Evolutionary conservation across 108 stramenopile species (phyloP).

Genomic region (Aureococcus anophagefferens): DNA sequence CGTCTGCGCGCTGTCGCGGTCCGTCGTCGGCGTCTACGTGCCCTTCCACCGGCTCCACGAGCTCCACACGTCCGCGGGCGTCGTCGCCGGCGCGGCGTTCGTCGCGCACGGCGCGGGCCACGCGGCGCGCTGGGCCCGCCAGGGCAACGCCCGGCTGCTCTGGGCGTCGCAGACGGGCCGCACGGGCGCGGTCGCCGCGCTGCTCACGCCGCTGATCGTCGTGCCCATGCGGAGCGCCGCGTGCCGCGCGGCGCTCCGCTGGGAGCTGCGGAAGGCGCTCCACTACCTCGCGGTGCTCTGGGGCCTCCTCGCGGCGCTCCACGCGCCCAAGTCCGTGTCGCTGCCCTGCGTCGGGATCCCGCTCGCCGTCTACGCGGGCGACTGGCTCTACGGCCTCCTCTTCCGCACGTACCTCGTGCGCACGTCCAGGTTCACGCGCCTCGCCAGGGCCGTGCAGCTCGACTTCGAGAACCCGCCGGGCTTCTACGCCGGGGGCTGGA

Average conservation of each 20-base stretch:
- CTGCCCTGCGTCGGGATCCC: conserved; percentile 17
- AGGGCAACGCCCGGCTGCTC: conserved; percentile 17
- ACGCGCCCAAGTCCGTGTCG: conserved; percentile 24
- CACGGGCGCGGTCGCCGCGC: conserved; percentile 21
- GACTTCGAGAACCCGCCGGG: background rate
- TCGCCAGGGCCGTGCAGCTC: background rate
- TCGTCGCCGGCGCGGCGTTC: no score
- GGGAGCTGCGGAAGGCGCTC: conserved; percentile 23
- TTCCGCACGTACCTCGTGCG: no score
- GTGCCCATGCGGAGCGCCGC: conserved; percentile 20
- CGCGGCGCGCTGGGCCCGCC: no score
- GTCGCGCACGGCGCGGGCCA: no score
- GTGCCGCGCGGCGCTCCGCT: conserved; percentile 11
- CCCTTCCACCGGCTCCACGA: no score
- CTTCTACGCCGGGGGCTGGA: background rate
- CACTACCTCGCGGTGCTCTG: conserved; percentile 22
- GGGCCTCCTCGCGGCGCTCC: conserved; percentile 16
- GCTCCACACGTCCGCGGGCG: no score
- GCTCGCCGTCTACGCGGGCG: background rate
- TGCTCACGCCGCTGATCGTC: conserved; percentile 11
- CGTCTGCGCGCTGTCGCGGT: no score
- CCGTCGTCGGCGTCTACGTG: no score
- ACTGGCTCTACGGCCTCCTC: no score
- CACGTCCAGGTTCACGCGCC: background rate
- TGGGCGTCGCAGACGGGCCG: conserved; percentile 20